phyloP scores from a whole-genome alignment of 176 grass and related monocot genomes.

The Lolium perenne region DNA sequence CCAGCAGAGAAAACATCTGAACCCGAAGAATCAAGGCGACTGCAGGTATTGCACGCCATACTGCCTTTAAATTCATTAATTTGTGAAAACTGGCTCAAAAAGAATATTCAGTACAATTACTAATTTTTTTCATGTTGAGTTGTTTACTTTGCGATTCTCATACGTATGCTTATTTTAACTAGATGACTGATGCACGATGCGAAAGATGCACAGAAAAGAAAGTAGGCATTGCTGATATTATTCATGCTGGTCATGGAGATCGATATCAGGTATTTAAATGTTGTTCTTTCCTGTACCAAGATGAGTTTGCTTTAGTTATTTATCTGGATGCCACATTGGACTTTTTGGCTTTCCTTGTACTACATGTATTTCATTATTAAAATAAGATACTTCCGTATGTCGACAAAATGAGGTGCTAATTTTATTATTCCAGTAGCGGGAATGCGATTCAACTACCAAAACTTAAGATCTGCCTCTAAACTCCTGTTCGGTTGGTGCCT shows the following conservation, averaged over 20 bases:
- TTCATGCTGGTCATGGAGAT: conserved; percentile 85
- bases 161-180: conserved; percentile 40
- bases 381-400: not conserved
- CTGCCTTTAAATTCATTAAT: conserved; percentile 32
- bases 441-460: not conserved
- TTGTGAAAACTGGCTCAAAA: not conserved
- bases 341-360: not conserved
- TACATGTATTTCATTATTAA: not conserved
- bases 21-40: conserved; percentile 77
- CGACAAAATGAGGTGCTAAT: not conserved
- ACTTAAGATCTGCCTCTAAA: conserved; percentile 1
- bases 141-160: conserved; percentile 20
- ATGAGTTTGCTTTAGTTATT: not conserved
- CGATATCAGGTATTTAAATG: conserved; percentile 78
- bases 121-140: not conserved
- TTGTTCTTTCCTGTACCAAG: not conserved
- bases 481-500: not conserved
- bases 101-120: conserved; percentile 23
- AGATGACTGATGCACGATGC: conserved; percentile 96
- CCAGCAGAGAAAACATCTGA: conserved; percentile 82
- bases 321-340: not conserved
- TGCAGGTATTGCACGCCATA: conserved; percentile 61
- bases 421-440: conserved; percentile 17
- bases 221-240: conserved; percentile 82
- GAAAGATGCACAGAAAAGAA: conserved; percentile 78